Base-by-base conservation (phyloP, 2,329 filamentous ascomycete species). In the Aspergillus ochraceus region DNA sequence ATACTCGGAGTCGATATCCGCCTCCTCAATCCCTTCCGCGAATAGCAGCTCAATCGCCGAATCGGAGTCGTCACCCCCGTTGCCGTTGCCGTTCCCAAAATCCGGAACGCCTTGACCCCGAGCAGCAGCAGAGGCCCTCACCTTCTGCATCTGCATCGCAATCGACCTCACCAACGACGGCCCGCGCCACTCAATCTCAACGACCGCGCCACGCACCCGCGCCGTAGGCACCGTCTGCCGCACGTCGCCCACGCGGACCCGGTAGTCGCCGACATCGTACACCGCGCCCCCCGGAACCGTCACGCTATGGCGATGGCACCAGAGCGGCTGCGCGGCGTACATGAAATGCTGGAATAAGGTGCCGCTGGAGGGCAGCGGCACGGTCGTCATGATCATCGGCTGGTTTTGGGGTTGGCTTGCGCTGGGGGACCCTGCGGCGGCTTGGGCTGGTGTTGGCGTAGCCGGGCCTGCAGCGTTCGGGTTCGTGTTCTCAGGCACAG, bases 151-250 rank as follows among this genome's bases (percentile, higher is more conserved):
- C 51, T 65, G 51, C 19, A 61, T 24, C 17, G 60, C 46, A 14
- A 73, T 60, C 17, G 69, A 65, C 10, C 69, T 60, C 20, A 74
- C 60, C 52, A 77, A 51, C 14, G 74, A 76, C 19, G 76, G 75
- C 0, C 76, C 77, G 26, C 68, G 66, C 72, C 76, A 80, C 59
- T 79, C 76, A 32, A 80, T 73, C 63, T 80, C 77, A n/a, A 79
- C 70, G n/a, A 79, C 70, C 2, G 76, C 76, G 0, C 78, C 78
- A n/a, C 76, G 74, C 10, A 73, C 62, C 19, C 76, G 66, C 9
- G 65, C 74, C 24, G 66, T 66, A 14, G 77, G 77, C 42, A 70
- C 69, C 36, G 72, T 76, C 64, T 79, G 77, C 4, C 75, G 72
- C 56, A 80, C 72, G 39, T 80, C 78, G 12, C 77, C 78, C 10